Evolutionary conservation across 129 eudicot species (phyloP).

Genomic region (Flaveria bidentis): DNA sequence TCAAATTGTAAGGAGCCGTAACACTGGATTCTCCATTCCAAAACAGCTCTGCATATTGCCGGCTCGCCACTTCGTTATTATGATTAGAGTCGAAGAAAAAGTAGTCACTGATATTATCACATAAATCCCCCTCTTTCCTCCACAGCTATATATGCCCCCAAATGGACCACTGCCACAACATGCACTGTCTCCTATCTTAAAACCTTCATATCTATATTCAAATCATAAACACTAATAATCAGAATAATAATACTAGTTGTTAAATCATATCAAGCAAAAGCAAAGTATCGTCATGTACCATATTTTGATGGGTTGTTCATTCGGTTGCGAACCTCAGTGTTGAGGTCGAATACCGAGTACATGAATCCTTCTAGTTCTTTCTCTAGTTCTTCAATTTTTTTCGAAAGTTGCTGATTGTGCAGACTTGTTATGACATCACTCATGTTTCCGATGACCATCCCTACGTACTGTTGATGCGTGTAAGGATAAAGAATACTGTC

Average conservation of each 20-base stretch:
- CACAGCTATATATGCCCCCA: constrained; percentile 42
- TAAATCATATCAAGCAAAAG: background rate
- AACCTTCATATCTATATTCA: constrained; percentile 36
- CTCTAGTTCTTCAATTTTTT: constrained; percentile 24
- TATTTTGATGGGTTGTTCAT: constrained; percentile 32
- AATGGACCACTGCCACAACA: constrained; percentile 52
- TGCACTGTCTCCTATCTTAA: constrained; percentile 42
- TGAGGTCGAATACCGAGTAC: constrained; percentile 40
- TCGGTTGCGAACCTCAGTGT: constrained; percentile 18
- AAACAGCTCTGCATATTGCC: constrained; percentile 53
- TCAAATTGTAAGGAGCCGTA: constrained; percentile 38
- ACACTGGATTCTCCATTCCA: constrained; percentile 43
- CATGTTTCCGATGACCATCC: constrained; percentile 42
- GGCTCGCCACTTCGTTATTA: constrained; percentile 38
- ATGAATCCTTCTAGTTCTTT: constrained; percentile 38
- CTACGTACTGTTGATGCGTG: constrained; percentile 33
- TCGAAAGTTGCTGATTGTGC: constrained; percentile 31
- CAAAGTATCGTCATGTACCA: constrained; percentile 21
- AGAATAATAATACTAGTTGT: background rate
- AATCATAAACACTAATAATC: background rate
- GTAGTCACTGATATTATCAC: constrained; percentile 33
- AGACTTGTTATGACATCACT: constrained; percentile 26
- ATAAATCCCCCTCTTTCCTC: constrained; percentile 52
- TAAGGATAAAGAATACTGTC: constrained; percentile 27
- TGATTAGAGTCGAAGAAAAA: constrained; percentile 56